Percentiles rank a stretch among this genome's conserved stretches.
Conservation (phyloP, 2,329 filamentous ascomycete species). For the Cladosporium austrohemisphaericum region DNA sequence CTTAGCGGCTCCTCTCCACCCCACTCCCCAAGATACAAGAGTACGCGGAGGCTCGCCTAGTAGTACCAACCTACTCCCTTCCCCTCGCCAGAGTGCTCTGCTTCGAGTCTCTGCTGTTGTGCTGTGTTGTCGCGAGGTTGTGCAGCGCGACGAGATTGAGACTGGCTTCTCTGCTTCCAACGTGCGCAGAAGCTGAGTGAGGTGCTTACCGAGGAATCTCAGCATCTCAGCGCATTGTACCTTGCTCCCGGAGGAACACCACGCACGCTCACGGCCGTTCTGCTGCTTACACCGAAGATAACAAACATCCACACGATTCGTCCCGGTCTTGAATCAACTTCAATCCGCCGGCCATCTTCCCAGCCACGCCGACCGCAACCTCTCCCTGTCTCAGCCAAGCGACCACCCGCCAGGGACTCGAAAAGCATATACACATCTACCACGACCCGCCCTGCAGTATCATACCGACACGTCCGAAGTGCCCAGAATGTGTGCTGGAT, state of each 20-base stretch:
- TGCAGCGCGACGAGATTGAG: no score
- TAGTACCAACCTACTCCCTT: neutral
- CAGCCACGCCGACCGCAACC: conserved; percentile 5
- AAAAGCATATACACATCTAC: neutral
- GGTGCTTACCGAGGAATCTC: no score
- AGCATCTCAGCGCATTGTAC: no score
- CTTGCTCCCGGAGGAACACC: no score
- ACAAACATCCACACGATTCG: neutral
- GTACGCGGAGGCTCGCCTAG: neutral
- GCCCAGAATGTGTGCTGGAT: conserved; percentile 11
- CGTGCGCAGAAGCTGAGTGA: no score
- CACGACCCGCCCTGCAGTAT: neutral
- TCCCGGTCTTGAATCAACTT: neutral
- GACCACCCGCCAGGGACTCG: conserved; percentile 2
- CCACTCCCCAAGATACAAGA: conserved; percentile 7
- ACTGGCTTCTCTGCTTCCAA: no score
- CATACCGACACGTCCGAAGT: neutral
- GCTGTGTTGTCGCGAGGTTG: neutral
- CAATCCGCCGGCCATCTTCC: neutral
- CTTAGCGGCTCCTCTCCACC: conserved; percentile 9
- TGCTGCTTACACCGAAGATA: neutral
- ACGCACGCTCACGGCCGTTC: neutral
- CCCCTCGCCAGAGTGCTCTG: neutral
- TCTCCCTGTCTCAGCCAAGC: conserved; percentile 10
- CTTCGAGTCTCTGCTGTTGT: neutral